phyloP scores from a whole-genome alignment of 2,329 filamentous ascomycete genomes.

The Cercospora nicotianae region DNA sequence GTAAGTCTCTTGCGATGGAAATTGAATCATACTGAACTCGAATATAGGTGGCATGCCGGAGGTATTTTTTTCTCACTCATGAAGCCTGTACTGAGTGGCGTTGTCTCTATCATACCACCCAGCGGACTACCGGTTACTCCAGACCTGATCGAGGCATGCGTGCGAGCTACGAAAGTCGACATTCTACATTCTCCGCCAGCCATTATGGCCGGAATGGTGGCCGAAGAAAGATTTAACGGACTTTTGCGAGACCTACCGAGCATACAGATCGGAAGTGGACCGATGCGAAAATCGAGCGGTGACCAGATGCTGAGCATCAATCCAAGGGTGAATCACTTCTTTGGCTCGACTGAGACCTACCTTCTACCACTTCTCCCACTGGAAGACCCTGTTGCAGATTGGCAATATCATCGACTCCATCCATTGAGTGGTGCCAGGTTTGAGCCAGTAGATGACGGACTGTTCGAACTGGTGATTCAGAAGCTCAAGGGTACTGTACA shows the following conservation, averaged over 20 bases:
- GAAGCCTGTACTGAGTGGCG: constrained; percentile 9
- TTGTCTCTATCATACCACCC: constrained; percentile 4
- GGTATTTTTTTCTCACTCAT: constrained; percentile 12
- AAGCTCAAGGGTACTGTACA: neutral
- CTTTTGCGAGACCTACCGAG: neutral
- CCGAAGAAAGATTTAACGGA: neutral
- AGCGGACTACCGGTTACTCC: constrained; percentile 5
- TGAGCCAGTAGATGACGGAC: neutral
- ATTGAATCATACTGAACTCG: neutral
- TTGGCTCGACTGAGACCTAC: constrained; percentile 9
- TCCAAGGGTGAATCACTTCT: constrained; percentile 3
- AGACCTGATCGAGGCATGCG: constrained; percentile 8
- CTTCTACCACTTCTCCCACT: constrained; percentile 6
- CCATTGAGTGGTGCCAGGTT: constrained; percentile 5
- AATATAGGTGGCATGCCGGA: constrained; percentile 9
- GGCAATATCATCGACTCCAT: constrained; percentile 13
- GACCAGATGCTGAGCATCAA: constrained; percentile 7
- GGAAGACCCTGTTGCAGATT: constrained; percentile 2
- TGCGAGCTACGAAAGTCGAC: neutral
- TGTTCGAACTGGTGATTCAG: constrained; percentile 9
- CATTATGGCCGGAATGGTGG: neutral
- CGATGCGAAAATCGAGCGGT: constrained; percentile 1
- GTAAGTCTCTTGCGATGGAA: neutral
- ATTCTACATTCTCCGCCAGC: constrained; percentile 10
- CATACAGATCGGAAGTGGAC: constrained; percentile 11